Conservation (phyloP, 2,329 filamentous ascomycete genomes). For the Diaporthe batatas region DNA sequence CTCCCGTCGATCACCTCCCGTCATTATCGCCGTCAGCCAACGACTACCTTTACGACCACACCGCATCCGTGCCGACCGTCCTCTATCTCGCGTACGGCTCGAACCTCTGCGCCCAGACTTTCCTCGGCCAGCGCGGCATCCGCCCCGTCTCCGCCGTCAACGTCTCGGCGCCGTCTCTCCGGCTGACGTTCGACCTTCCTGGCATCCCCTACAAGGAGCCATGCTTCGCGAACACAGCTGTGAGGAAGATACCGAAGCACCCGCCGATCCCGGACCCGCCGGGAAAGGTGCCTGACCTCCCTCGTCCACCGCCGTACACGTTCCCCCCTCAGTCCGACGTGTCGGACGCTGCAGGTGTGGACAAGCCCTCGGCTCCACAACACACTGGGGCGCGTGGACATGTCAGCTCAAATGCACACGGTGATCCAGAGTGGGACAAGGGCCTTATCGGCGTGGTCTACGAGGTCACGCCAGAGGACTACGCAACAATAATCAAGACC, state of each 20-base stretch:
- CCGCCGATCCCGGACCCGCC: slow-evolving; percentile 48
- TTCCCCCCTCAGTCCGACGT: slow-evolving; percentile 15
- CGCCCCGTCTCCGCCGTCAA: slow-evolving; percentile 84
- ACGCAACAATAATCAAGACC: slow-evolving; percentile 86
- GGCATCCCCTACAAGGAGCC: slow-evolving; percentile 90
- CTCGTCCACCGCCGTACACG: slow-evolving; percentile 42
- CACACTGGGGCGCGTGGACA: slow-evolving; percentile 23
- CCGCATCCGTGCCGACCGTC: slow-evolving; percentile 61
- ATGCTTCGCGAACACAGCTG: slow-evolving; percentile 87
- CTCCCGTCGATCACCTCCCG: slow-evolving; percentile 44
- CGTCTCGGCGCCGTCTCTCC: slow-evolving; percentile 83
- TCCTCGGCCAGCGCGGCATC: slow-evolving; percentile 82
- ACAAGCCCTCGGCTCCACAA: background rate
- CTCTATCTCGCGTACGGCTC: slow-evolving; percentile 93
- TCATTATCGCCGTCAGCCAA: slow-evolving; percentile 47
- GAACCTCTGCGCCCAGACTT: slow-evolving; percentile 85
- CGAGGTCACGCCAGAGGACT: slow-evolving; percentile 88
- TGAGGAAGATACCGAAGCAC: slow-evolving; percentile 65
- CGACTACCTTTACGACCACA: slow-evolving; percentile 40
- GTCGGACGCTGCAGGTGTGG: background rate
- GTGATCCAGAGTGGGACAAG: slow-evolving; percentile 77
- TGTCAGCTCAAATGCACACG: slow-evolving; percentile 50
- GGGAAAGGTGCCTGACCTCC: slow-evolving; percentile 44
- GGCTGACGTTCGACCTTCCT: slow-evolving; percentile 86
- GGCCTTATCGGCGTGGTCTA: slow-evolving; percentile 94